A percentile compares a stretch with the other conserved stretches of the same genome.
These are phyloP conservation scores for Kurtzmaniella quercitrusa DNA, from an alignment of 1,139 yeast species.

Conservation along the genomic window DNA sequence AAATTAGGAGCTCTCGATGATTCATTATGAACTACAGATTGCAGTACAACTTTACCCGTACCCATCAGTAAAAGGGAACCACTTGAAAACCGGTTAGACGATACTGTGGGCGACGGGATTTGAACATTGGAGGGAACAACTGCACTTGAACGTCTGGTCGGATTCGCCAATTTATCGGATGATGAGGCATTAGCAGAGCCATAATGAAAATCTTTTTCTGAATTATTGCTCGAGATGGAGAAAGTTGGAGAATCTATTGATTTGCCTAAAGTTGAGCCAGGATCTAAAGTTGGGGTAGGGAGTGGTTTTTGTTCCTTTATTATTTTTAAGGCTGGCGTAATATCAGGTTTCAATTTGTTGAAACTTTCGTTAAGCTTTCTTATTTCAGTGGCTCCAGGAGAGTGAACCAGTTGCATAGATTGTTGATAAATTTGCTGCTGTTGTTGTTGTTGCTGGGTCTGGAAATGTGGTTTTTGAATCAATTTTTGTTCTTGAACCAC, in stretches of 20 bases:
- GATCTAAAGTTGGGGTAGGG: slow-evolving; percentile 52
- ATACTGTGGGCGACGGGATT: slow-evolving; percentile 24
- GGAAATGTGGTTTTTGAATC: slow-evolving; percentile 8
- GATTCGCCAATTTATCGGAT: not conserved
- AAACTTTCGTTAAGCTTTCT: slow-evolving; percentile 46
- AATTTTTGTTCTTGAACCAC: slow-evolving; percentile 7
- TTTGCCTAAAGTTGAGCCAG: slow-evolving; percentile 26
- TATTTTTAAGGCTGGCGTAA: slow-evolving; percentile 49
- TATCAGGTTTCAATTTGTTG: slow-evolving; percentile 46
- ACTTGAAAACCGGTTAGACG: slow-evolving; percentile 35
- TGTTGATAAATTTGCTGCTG: slow-evolving; percentile 1
- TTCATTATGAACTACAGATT: slow-evolving; percentile 15
- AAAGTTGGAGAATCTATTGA: slow-evolving; percentile 32
- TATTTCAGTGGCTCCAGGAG: slow-evolving; percentile 28
- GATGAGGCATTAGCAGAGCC: not conserved
- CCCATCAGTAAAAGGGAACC: slow-evolving; percentile 40
- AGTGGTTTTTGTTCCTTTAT: slow-evolving; percentile 54
- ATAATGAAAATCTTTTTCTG: not conserved
- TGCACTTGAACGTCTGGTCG: slow-evolving; percentile 15
- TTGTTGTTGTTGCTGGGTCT: slow-evolving; percentile 5
- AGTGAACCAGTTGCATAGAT: slow-evolving; percentile 4
- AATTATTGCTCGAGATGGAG: slow-evolving; percentile 17
- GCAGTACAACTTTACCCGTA: slow-evolving; percentile 38
- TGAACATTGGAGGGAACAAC: slow-evolving; percentile 5
- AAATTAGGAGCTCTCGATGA: slow-evolving; percentile 1